These are phyloP conservation scores for Ochetophila trinervis DNA, from an alignment of 306 rosid genomes.

Conservation along the genomic window DNA sequence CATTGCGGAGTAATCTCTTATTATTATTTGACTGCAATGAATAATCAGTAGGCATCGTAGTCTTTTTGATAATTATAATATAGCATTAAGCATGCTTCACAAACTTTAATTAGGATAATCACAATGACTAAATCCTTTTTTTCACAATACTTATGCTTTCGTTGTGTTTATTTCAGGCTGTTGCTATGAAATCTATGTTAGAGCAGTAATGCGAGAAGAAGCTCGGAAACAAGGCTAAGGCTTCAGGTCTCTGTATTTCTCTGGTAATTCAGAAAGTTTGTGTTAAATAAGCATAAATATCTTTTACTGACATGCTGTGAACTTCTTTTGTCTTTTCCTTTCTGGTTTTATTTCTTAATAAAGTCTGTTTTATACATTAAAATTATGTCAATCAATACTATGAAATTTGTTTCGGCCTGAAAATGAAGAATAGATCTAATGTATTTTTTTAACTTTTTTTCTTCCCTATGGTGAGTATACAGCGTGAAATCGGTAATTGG, in stretches of 20 bases:
- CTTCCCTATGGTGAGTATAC: too few species aligned
- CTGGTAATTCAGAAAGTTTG: slow-evolving; percentile 16
- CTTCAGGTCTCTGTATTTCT: slow-evolving; percentile 21
- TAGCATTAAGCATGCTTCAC: not conserved
- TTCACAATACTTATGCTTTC: slow-evolving; percentile 7
- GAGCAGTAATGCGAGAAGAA: slow-evolving; percentile 49
- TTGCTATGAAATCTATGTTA: slow-evolving; percentile 77
- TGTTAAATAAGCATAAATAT: slow-evolving; percentile 33
- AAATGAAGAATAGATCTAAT: too few species aligned
- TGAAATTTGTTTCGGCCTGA: not conserved
- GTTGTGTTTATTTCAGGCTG: slow-evolving; percentile 50
- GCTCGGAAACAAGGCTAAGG: slow-evolving; percentile 37
- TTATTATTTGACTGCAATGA: too few species aligned
- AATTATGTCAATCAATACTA: slow-evolving; percentile 3
- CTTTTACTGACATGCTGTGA: slow-evolving; percentile 9
- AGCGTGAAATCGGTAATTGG: too few species aligned
- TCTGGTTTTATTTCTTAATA: slow-evolving; percentile 25
- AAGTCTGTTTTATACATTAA: not conserved
- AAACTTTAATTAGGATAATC: too few species aligned
- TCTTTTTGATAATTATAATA: too few species aligned
- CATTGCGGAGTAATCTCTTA: too few species aligned
- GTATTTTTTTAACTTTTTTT: too few species aligned
- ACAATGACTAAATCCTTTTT: too few species aligned
- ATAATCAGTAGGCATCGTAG: too few species aligned
- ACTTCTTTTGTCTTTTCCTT: not conserved